Evolutionary conservation across 352 stramenopile genomes (phyloP), one percentile per base, ranked within the genome.

Genomic region (Phytophthora pistaciae): DNA sequence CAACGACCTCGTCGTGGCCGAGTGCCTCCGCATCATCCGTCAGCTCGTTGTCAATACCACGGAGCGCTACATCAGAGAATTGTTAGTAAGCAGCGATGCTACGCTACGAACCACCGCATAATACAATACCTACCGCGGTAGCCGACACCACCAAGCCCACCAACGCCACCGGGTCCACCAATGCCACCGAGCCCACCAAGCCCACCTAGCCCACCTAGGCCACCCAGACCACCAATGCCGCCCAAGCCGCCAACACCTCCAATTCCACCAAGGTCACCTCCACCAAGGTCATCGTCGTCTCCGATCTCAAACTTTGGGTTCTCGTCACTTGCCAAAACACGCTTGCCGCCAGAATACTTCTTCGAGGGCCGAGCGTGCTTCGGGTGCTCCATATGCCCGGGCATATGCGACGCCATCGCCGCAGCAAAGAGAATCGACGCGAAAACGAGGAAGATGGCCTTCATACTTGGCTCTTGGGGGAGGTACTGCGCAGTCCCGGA

Each of bases 1-100:
- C 60, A 42, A 75, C 68, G 38, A 61, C 25, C 60, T 79, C 72
- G 10, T 79, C 56, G 61, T 68, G 31, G 7, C 21, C 40, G 10
- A 54, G 21, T 14, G 36, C 20, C 27, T 60, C 27, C 9, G 14
- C 20, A 21, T 20, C 46, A 20, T 58, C 54, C 9, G 18, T 31
- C 44, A 70, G 4, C 7, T 68, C 66, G 53, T 68, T 56, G n/a
- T 25, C 38, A 18, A 68, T 3, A 14, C 66, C 66, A 20, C 71
- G 66, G 55, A 79, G 52, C 9, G 63, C 72, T 79, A 42, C 36
- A 63, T 7, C 48, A 55, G 48, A 31, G 8, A 44, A 68, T 50
- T 23, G 25, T 36, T 49, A 38, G 21, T 42, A 48, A 36, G 29
- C 8, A 36, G 29, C 29, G 38, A 44, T n/a, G 16, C 1, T 9